phyloP scores from a whole-genome alignment of 208 protist genomes.

The Trypanosomatidae sp. region DNA sequence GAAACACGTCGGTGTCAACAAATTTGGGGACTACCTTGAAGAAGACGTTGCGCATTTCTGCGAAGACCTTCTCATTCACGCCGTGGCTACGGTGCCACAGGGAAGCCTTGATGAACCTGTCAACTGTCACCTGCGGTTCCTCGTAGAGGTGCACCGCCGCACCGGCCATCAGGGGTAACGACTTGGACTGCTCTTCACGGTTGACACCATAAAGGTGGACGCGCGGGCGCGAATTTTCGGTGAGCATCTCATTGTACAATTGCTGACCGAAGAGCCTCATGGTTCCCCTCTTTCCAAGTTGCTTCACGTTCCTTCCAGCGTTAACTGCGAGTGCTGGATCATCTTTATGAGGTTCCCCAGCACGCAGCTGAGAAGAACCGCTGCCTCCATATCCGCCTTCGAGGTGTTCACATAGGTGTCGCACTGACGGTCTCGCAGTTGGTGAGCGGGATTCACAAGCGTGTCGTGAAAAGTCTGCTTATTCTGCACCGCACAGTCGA shows the following conservation, averaged over 20 bases:
- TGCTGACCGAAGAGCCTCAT: slow-evolving; percentile 56
- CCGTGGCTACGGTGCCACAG: slow-evolving; percentile 71
- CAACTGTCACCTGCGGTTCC: slow-evolving; percentile 51
- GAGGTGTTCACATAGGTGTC: slow-evolving; percentile 34
- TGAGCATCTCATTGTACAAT: slow-evolving; percentile 65
- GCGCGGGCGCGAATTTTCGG: slow-evolving; percentile 39
- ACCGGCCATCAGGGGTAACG: slow-evolving; percentile 60
- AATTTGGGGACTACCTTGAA: slow-evolving; percentile 77
- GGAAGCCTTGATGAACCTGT: slow-evolving; percentile 67
- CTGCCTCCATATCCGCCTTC: slow-evolving; percentile 55
- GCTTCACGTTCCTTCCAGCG: slow-evolving; percentile 66
- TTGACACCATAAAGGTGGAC: slow-evolving; percentile 70
- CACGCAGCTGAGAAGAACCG: slow-evolving; percentile 62
- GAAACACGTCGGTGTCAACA: slow-evolving; percentile 60
- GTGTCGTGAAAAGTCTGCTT: slow-evolving; percentile 40
- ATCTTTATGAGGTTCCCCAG: slow-evolving; percentile 59
- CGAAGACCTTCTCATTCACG: slow-evolving; percentile 47
- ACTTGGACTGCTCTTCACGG: slow-evolving; percentile 55
- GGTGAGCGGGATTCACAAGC: slow-evolving; percentile 28
- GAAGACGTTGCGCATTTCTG: slow-evolving; percentile 60
- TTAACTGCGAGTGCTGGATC: slow-evolving; percentile 53
- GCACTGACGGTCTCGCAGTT: slow-evolving; percentile 50
- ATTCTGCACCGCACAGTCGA: slow-evolving; percentile 1
- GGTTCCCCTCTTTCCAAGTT: slow-evolving; percentile 53
- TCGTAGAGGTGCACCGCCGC: slow-evolving; percentile 72